Conservation (phyloP, 139 green algal species). For the Closterium sp. region DNA sequence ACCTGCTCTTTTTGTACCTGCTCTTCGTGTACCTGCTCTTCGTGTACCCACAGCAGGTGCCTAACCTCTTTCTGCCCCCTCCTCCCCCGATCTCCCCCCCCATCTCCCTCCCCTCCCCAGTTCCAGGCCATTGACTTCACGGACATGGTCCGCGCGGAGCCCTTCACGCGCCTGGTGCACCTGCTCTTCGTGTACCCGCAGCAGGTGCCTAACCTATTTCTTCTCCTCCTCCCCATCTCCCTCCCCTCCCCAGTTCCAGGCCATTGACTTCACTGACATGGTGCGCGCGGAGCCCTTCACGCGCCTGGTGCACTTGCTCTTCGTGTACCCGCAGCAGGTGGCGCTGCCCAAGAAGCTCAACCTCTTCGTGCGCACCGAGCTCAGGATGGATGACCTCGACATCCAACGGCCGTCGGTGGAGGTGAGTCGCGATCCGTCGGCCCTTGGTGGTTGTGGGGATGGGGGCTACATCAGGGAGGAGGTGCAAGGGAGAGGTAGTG, state of each 20-base stretch:
- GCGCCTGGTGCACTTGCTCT: slow-evolving; percentile 37
- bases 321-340: slow-evolving; percentile 44
- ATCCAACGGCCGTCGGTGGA: slow-evolving; percentile 35
- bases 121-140: slow-evolving; percentile 46
- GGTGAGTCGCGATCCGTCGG: slow-evolving; percentile 5
- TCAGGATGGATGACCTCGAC: slow-evolving; percentile 36
- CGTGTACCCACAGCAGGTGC: slow-evolving; percentile 43
- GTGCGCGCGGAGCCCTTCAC: slow-evolving; percentile 22
- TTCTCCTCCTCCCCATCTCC: too few species aligned
- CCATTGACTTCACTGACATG: slow-evolving; percentile 40
- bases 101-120: neutral
- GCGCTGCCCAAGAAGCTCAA: slow-evolving; percentile 38
- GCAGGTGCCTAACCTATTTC: neutral
- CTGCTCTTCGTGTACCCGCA: slow-evolving; percentile 32
- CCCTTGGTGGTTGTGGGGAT: neutral
- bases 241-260: slow-evolving; percentile 19
- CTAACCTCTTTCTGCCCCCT: too few species aligned
- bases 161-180: slow-evolving; percentile 24
- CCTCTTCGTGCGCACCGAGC: slow-evolving; percentile 39
- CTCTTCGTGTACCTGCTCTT: slow-evolving; percentile 35
- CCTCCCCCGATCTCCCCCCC: too few species aligned
- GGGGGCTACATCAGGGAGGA: too few species aligned
- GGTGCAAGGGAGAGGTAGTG: too few species aligned
- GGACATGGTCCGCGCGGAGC: slow-evolving; percentile 25
- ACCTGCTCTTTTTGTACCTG: slow-evolving; percentile 38